These are phyloP conservation scores for Globisporangium paroecandrum DNA, from an alignment of 352 stramenopile species.

Conservation along the genomic window DNA sequence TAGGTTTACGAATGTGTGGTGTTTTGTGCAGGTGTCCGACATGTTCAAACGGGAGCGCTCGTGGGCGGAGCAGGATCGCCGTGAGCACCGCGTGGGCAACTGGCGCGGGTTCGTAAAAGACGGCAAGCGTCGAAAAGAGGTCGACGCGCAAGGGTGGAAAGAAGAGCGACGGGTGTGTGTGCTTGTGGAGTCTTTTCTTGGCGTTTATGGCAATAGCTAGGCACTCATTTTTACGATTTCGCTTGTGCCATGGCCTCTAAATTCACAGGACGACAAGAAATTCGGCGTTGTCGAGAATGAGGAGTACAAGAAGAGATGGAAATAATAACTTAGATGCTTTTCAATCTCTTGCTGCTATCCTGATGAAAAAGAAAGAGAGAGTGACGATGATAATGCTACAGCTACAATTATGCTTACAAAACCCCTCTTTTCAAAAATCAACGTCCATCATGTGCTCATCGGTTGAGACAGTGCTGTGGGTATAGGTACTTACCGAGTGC, in stretches of 20 bases:
- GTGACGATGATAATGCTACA: constrained; percentile 1
- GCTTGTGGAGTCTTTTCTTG: background rate
- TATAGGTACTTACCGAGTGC: constrained; percentile 14
- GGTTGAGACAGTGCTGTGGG: constrained; percentile 14
- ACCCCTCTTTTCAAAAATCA: constrained; percentile 28
- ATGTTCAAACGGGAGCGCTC: constrained; percentile 74
- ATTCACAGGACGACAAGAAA: constrained; percentile 46
- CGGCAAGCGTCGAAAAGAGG: constrained; percentile 62
- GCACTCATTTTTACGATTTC: background rate
- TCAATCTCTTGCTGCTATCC: background rate
- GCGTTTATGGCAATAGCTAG: background rate
- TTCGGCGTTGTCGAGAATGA: constrained; percentile 64
- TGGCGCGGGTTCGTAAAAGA: constrained; percentile 79
- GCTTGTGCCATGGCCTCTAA: background rate
- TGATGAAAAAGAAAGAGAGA: background rate
- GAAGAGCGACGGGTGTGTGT: constrained; percentile 57
- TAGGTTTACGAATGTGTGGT: background rate
- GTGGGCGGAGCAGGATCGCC: constrained; percentile 74
- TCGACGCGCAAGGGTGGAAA: constrained; percentile 55
- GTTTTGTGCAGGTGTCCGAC: constrained; percentile 23
- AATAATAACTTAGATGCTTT: constrained; percentile 63
- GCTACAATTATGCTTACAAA: background rate
- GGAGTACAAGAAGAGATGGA: constrained; percentile 78
- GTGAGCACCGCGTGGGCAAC: constrained; percentile 75
- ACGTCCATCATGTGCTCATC: constrained; percentile 66